Conservation (phyloP, 331 rosid species). For the Malus hybrid region DNA sequence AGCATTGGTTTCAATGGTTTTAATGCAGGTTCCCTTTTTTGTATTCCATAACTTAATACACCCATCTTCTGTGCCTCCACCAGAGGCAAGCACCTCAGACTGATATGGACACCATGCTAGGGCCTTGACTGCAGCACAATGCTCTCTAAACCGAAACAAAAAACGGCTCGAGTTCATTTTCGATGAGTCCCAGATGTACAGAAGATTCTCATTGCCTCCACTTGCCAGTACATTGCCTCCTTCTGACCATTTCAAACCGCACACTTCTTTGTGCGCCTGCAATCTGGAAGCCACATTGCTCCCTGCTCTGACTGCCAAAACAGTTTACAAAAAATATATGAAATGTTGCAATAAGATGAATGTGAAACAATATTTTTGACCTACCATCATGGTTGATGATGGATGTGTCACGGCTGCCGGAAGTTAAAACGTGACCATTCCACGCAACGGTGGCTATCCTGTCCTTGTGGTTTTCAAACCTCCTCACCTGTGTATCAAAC, state of each 20-base stretch:
- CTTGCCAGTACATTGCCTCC: slow-evolving; percentile 66
- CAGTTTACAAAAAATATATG: neutral
- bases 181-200: slow-evolving; percentile 64
- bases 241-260: slow-evolving; percentile 73
- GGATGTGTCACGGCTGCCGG: slow-evolving; percentile 69
- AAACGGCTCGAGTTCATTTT: slow-evolving; percentile 58
- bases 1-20: slow-evolving; percentile 51
- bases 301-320: slow-evolving; percentile 47
- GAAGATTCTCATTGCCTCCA: slow-evolving; percentile 70
- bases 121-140: slow-evolving; percentile 69
- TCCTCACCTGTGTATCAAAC: slow-evolving; percentile 37
- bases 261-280: slow-evolving; percentile 45
- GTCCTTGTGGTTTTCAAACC: slow-evolving; percentile 37
- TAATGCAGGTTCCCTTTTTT: slow-evolving; percentile 45
- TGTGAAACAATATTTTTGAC: neutral
- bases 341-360: neutral
- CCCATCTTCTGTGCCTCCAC: slow-evolving; percentile 71
- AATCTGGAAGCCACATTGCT: slow-evolving; percentile 30
- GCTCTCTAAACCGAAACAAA: slow-evolving; percentile 53
- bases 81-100: slow-evolving; percentile 60
- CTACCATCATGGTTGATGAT: slow-evolving; percentile 79
- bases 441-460: slow-evolving; percentile 53
- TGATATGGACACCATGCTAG: slow-evolving; percentile 85
- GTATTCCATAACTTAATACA: slow-evolving; percentile 67
- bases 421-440: slow-evolving; percentile 55